Evolutionary conservation across 2,329 filamentous ascomycete genomes (phyloP), one percentile per base, ranked within the genome.

Genomic region (Aureobasidium sp.): DNA sequence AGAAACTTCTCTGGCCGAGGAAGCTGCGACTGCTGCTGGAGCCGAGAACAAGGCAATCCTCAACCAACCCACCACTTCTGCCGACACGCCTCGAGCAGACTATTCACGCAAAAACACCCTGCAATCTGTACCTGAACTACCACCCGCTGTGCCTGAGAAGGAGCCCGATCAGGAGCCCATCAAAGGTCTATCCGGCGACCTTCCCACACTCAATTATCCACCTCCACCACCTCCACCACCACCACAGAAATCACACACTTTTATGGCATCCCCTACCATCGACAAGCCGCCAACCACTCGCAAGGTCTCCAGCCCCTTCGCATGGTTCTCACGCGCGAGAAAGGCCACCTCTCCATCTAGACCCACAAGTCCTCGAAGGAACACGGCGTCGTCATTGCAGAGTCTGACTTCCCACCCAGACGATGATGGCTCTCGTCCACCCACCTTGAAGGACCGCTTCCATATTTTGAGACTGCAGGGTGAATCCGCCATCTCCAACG

Each of bases 261-360:
- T 25, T 11, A 39, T 39, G 24, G 34, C 14, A 3, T 30, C 47
- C 11, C 35, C 47, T 14, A 51, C 32, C 19, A 6, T 25, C 7
- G 35, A 40, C 3, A 40, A 40, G 29, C 66, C 70, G 35, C 66
- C 71, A 16, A 62, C 73, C 60, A 78, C 64, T 14, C 77, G 89
- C 64, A 95, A 93, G 68, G 79, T 94, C 53, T 90, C 88, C 7
- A 88, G 88, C 60, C 88, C 86, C n/a, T 94, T 95, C 62, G 81
- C 88, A 34, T 91, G 88, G 84, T 78, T 94, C 34, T 88, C 88
- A 27, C 77, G 88, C 24, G 68, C 70, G 10, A 49, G 67, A 74
- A 37, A 77, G 80, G 48, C 78, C 82, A 78, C 85, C 16, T 64
- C 77, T 56, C 71, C 78, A 27, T 63, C 78, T 56, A 68, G 57